Evolutionary conservation across 1,139 yeast species (phyloP), one percentile per base, ranked within the genome.

Genomic region (Pichiaceae sp.): DNA sequence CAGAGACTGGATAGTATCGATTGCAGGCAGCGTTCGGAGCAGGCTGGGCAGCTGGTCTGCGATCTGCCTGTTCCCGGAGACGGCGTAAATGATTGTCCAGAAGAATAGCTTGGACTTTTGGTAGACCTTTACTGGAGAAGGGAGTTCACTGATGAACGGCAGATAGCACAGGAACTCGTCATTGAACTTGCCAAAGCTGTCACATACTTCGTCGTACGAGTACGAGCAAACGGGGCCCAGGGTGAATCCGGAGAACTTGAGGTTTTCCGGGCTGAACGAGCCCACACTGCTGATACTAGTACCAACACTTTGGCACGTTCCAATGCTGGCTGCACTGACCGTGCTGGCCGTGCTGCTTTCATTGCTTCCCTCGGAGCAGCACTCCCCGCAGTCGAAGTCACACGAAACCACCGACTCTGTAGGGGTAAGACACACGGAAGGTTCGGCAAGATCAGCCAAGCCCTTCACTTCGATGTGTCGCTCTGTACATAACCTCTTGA

Each of bases 401-500:
- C 16, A 19, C 15, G 24, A 30, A 30, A 11, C 32, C 24, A 30
- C n/a, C 15, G 16, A 30, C 6, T 30, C 32, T 4, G 32, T 14
- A n/a, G 31, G 31, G n/a, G 31, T 29, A 29, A 16, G 17, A 16
- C 32, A 30, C 16, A 17, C 12, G 32, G 32, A 30, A 19, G 23
- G 23, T 17, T 30, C 23, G 18, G n/a, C 50, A 3, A 55, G 38
- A 20, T 56, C 50, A 2, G 49, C 37, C 16, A 57, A 38, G 2
- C 62, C 60, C 3, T 47, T 45, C n/a, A 57, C 43, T 24, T 42
- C 32, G 4, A 57, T 34, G 11, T 59, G 59, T 15, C 42, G 41
- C 19, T 47, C 37, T 3, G 17, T 20, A 30, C 56, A 53, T n/a
- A 51, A 18, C 2, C 37, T 20, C 38, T 45, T 50, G 30, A 57